These are phyloP conservation scores for Prunus padus DNA, from an alignment of 306 rosid genomes.

Conservation along the genomic window DNA sequence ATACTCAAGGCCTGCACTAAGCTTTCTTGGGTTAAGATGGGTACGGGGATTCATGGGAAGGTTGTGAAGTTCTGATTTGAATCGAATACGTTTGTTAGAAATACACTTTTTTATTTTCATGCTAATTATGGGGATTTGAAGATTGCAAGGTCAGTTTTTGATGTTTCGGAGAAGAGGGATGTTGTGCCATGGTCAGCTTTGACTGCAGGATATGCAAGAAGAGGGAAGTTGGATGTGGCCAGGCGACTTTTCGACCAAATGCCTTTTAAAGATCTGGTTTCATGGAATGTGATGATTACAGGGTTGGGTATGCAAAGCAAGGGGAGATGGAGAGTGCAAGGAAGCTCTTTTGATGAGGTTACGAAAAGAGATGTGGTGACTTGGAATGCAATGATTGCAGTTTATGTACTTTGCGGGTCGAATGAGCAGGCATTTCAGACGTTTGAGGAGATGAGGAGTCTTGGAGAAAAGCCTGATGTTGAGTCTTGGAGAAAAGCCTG, in stretches of 20 bases:
- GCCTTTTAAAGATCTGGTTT: conserved; percentile 66
- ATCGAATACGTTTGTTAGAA: conserved; percentile 53
- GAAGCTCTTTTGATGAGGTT: conserved; percentile 60
- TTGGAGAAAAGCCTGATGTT: conserved; percentile 55
- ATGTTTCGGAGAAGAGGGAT: conserved; percentile 49
- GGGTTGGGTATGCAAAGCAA: conserved; percentile 55
- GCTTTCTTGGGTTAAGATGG: conserved; percentile 66
- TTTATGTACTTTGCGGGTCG: conserved; percentile 46
- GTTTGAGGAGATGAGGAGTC: conserved; percentile 65
- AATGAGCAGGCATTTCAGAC: conserved; percentile 53
- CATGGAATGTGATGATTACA: conserved; percentile 94
- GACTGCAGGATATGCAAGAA: conserved; percentile 63
- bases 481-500: conserved; percentile 30
- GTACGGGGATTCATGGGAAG: conserved; percentile 59
- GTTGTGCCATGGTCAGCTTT: conserved; percentile 84
- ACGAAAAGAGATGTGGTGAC: conserved; percentile 65
- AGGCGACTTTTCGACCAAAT: conserved; percentile 64
- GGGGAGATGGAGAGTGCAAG: conserved; percentile 70
- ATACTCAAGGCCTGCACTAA: conserved; percentile 77
- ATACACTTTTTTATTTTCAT: conserved; percentile 65
- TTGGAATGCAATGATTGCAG: conserved; percentile 75
- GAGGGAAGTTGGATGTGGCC: conserved; percentile 61
- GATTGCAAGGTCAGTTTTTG: conserved; percentile 53
- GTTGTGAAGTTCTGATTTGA: conserved; percentile 58
- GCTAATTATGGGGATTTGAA: conserved; percentile 79